phyloP scores from a whole-genome alignment of 176 grass and related monocot genomes.

The Poa pratensis region DNA sequence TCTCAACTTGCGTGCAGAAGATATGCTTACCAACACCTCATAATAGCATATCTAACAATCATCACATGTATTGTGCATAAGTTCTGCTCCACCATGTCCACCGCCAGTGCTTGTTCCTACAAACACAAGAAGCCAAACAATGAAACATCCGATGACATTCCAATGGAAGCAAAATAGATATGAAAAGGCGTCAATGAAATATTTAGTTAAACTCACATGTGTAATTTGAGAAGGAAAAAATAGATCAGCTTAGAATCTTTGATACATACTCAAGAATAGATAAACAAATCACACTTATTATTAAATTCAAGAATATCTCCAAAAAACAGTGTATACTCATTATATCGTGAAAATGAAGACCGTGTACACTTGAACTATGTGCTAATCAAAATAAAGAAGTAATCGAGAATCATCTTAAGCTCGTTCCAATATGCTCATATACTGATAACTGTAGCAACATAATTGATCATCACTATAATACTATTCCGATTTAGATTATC shows the following conservation, averaged over 20 bases:
- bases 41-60: background rate
- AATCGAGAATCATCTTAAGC: no score
- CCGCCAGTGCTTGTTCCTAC: background rate
- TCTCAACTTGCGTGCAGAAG: background rate
- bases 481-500: background rate
- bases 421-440: no score
- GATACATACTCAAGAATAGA: background rate
- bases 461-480: background rate
- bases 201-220: background rate
- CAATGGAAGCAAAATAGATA: background rate
- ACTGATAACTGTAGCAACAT: background rate
- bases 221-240: background rate
- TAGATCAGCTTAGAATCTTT: background rate
- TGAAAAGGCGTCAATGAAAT: background rate
- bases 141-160: background rate
- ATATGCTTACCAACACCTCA: background rate
- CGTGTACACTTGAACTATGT: background rate
- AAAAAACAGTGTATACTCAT: background rate
- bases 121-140: background rate
- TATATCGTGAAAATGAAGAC: background rate
- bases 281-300: background rate
- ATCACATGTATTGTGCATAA: conserved; percentile 1
- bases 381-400: no score
- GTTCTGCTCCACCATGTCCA: background rate
- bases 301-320: background rate